These are phyloP conservation scores for Reutealis trisperma DNA, from an alignment of 345 rosid species.

Conservation along the genomic window DNA sequence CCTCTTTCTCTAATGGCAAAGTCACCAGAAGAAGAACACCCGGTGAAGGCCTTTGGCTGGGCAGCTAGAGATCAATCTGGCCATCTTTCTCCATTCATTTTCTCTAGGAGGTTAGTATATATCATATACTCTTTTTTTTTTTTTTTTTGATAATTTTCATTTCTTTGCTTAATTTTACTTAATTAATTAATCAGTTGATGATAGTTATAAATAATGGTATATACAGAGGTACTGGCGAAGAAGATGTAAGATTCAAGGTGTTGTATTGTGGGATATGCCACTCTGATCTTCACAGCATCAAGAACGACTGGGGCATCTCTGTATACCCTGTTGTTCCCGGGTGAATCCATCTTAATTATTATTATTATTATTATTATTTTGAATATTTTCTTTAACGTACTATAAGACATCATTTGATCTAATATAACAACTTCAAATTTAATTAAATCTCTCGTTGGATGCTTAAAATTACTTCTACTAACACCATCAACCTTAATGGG, in stretches of 20 bases:
- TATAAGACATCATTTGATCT: too few relatives aligned
- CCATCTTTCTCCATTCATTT: constrained; percentile 46
- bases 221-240: constrained; percentile 14
- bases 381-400: too few relatives aligned
- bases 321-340: constrained; percentile 22
- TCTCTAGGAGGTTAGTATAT: constrained; percentile 46
- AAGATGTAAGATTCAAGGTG: constrained; percentile 23
- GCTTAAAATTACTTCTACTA: too few relatives aligned
- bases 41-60: constrained; percentile 45
- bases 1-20: constrained; percentile 17
- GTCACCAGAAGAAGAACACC: constrained; percentile 28
- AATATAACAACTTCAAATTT: too few relatives aligned
- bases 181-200: background rate
- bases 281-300: constrained; percentile 18
- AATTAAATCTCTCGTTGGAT: too few relatives aligned
- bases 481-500: too few relatives aligned
- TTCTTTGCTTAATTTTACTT: background rate
- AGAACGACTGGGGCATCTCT: constrained; percentile 23
- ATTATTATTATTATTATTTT: too few relatives aligned
- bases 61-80: constrained; percentile 52
- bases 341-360: background rate
- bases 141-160: too few relatives aligned
- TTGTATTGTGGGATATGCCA: constrained; percentile 28
- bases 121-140: background rate
- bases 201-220: background rate